Base-by-base conservation (phyloP, 2,329 filamentous ascomycete species). In the Alternaria arbusti region DNA sequence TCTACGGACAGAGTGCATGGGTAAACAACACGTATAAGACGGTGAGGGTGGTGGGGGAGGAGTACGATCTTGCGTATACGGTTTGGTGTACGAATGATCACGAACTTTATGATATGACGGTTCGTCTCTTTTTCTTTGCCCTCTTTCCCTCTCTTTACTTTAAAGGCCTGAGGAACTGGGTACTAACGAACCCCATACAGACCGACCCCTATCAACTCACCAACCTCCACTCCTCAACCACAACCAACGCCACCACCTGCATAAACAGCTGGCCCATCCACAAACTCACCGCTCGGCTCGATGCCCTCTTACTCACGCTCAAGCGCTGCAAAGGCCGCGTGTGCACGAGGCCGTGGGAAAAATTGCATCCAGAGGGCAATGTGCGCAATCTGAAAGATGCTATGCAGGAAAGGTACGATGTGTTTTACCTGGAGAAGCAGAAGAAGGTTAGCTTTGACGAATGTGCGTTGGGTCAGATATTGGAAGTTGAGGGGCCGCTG, bases 41-140 rank as follows among this genome's bases (percentile, higher is more conserved):
- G 0, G 70, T 89, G 20, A 82, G 88, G 13, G 78, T 90, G 3
- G 79, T 88, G 5, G 80, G 84, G 1, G 75, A 83, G 2, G 79
- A 80, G 7, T 91, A 91, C 69, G 87, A 86, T 69, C n/a, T n/a
- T n/a, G n/a, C n/a, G n/a, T 92, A 92, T 69, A 85, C 88, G 0
- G 87, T 91, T 0, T 92, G 89, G 89, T 92, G 90, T 70, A 90
- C 81, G 7, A 88, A 89, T 57, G 89, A 91, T 69, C 86, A 87
- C 58, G 89, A 92, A 74, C 82, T 91, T 5, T 92, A 91, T 72
- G 85, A 91, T 65, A 74, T 90, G 49, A 85, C 82, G 70, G 87
- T 86, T 74, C 64, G 80, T 70, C 15, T 22, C 17, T 47, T 13
- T 12, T 40, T 17, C 7, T 60, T 57, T 49, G 12, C 12, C 23